Base-by-base conservation (phyloP, 2,329 filamentous ascomycete genomes). In the Epichloe festucae region DNA sequence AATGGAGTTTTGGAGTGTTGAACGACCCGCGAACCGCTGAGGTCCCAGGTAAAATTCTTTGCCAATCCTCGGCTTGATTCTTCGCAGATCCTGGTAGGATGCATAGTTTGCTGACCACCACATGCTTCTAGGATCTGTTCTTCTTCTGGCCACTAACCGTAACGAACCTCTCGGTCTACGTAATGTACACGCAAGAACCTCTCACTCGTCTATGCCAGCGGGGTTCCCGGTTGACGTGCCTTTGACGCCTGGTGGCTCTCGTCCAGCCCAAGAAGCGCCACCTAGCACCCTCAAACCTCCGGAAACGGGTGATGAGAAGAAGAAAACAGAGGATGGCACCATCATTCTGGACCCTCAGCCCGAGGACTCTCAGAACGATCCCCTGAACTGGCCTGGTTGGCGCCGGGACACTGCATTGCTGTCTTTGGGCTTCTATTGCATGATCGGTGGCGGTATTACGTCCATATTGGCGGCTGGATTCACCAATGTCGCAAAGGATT, bases 271-370 rank as follows among this genome's bases (percentile, higher is more conserved):
- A 15, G 49, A 10, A 31, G 36, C 38, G 17, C 54, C 56, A 7
- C 46, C 57, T 21, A 47, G 40, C 17, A 11, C 34, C 17, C 48
- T 42, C 54, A 55, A 50, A 52, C 21, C 42, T 8, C 58, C 47
- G 19, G 54, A 58, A 3, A 51, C 57, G 6, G 56, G 56, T 47
- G 66, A 65, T 15, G 72, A 71, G 45, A 80, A 81, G 69, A 96
- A 96, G 72, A 84, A 75, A 57, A 95, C 89, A 2, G 69, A 76
- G 38, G 85, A 95, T 64, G 89, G 89, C 15, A 78, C 80, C 55
- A 89, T 96, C 60, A 89, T 97, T 51, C 72, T 97, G 14, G 85
- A 94, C 0, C 91, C 91, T 0, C 91, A 97, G 64, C 91, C 91
- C 0, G 89, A 96, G 54, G 89, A 96, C 49, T 89, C 87, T 0